Percentiles rank a stretch among this genome's conserved stretches.
Conservation (phyloP, 2,329 filamentous ascomycete species). For the Fusarium solani-melongenae region DNA sequence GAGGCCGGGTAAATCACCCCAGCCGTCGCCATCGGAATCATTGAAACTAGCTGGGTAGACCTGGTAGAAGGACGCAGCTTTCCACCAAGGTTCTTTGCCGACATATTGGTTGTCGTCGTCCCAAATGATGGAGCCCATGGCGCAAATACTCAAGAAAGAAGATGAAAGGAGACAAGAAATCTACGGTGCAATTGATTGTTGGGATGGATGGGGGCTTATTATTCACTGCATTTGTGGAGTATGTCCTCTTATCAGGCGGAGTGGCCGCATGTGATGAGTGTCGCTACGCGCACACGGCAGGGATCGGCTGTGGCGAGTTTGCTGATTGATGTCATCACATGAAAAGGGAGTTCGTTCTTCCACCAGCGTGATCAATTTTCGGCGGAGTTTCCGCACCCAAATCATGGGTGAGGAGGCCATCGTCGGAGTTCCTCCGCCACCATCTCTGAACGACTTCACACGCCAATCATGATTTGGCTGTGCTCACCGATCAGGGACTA, state of each 20-base stretch:
- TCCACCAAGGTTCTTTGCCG: slow-evolving; percentile 52
- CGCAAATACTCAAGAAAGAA: neutral
- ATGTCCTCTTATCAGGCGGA: neutral
- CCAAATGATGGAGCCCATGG: slow-evolving; percentile 50
- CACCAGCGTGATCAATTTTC: neutral
- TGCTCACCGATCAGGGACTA: neutral
- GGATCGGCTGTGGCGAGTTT: slow-evolving; percentile 6
- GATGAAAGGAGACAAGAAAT: neutral
- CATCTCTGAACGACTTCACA: neutral
- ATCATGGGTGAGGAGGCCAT: neutral
- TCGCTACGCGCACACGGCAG: neutral
- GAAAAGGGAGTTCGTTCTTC: neutral
- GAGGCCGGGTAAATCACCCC: slow-evolving; percentile 38
- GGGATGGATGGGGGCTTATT: neutral
- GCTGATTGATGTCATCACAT: neutral
- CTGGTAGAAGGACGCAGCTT: slow-evolving; percentile 53
- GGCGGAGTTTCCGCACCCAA: slow-evolving; percentile 19
- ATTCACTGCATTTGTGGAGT: neutral
- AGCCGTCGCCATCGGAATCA: slow-evolving; percentile 36
- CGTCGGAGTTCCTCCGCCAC: slow-evolving; percentile 15
- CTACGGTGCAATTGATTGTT: no score
- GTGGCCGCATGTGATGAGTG: neutral
- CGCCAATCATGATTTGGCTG: neutral
- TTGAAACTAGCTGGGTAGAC: slow-evolving; percentile 52
- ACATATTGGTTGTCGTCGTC: slow-evolving; percentile 45